phyloP scores from a whole-genome alignment of 495 filamentous ascomycete species.

The Penicillium maclennaniae region DNA sequence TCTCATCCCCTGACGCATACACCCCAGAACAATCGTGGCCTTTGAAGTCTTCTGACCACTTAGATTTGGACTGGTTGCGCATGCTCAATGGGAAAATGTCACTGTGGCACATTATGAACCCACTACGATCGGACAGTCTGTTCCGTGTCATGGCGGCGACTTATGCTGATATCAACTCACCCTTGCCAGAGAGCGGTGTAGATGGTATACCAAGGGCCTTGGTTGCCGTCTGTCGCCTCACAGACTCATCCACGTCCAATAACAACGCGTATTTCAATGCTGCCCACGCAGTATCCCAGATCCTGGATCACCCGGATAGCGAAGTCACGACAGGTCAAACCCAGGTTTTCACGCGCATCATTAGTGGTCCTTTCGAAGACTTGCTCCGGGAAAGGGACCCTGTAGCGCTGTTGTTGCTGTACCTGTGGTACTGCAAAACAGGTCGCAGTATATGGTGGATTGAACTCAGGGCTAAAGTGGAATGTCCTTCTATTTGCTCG shows the following conservation, averaged over 20 bases:
- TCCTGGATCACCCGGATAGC: constrained; percentile 23
- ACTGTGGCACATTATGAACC: constrained; percentile 37
- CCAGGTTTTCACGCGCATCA: constrained; percentile 23
- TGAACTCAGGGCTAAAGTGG: constrained; percentile 37
- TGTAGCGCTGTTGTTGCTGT: constrained; percentile 41
- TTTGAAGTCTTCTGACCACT: constrained; percentile 25
- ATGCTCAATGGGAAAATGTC: constrained; percentile 44
- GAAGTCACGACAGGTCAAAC: constrained; percentile 23
- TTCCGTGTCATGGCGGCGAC: constrained; percentile 34
- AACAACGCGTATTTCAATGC: constrained; percentile 40
- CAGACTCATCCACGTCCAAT: constrained; percentile 29
- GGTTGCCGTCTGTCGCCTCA: constrained; percentile 28
- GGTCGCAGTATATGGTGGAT: constrained; percentile 42
- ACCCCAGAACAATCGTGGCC: constrained; percentile 45
- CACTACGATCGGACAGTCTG: constrained; percentile 39
- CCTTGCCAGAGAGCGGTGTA: constrained; percentile 28
- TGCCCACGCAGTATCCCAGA: constrained; percentile 31
- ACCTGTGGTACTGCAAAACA: constrained; percentile 44
- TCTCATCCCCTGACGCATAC: constrained; percentile 35
- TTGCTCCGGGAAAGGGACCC: constrained; percentile 38
- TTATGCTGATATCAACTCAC: constrained; percentile 27
- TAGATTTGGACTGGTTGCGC: constrained; percentile 41
- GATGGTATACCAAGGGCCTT: constrained; percentile 32
- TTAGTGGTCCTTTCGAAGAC: constrained; percentile 26
- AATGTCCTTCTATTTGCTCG: constrained; percentile 41